Evolutionary conservation across 345 rosid genomes (phyloP).

Genomic region (Cardamine resedifolia): DNA sequence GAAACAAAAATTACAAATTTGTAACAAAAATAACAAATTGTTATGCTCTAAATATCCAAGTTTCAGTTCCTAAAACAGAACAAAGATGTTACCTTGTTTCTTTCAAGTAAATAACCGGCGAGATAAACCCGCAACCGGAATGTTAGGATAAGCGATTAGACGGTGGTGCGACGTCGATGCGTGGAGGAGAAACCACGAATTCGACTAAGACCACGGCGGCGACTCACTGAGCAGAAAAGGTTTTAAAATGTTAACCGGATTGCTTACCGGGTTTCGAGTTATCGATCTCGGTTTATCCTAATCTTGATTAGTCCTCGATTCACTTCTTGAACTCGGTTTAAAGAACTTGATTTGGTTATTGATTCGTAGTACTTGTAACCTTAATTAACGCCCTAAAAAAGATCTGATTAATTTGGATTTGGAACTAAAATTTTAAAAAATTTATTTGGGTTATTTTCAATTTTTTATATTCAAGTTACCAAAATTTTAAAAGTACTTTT

Average conservation of each 20-base stretch:
- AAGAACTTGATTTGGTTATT: neutral
- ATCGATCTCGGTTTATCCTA: neutral
- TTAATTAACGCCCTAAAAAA: neutral
- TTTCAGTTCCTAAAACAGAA: no score
- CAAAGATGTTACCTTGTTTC: constrained; percentile 7
- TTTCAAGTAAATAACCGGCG: neutral
- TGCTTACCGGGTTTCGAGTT: neutral
- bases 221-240: neutral
- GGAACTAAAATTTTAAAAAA: no score
- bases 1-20: no score
- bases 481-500: no score
- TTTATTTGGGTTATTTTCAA: no score
- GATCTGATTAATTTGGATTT: no score
- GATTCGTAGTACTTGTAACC: neutral
- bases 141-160: neutral
- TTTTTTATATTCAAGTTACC: no score
- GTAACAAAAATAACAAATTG: no score
- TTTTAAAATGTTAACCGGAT: constrained; percentile 14
- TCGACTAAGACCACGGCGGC: constrained; percentile 26
- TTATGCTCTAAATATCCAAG: no score
- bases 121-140: neutral
- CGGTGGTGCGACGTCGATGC: constrained; percentile 21
- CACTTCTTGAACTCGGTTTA: neutral
- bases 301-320: neutral
- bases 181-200: constrained; percentile 29